Base-by-base conservation (phyloP, 441 rosid species). In the Adansonia grandidieri region DNA sequence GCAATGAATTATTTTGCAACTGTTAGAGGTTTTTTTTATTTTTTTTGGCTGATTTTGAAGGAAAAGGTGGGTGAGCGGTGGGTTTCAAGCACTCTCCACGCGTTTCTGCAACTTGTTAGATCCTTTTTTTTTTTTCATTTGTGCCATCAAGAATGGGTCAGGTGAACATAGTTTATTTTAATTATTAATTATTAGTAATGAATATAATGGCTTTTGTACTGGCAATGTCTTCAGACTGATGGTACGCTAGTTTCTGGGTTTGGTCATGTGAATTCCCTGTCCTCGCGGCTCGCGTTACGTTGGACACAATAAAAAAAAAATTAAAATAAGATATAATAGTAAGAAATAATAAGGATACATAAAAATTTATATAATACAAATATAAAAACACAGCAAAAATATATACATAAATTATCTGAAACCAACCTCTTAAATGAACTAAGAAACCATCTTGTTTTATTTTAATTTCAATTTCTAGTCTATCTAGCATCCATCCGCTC, bases 1-100 rank as follows among this genome's bases (percentile, higher is more conserved):
- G 54, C 47, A 75, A 22, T 80, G 74, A 84, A 70, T 32, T 11
- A 51, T 0, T 13, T 6, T 61, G 67, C 28, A 28, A 82, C 80
- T 78, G 82, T 80, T 76, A 81, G 74, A 73, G 62, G 24, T 4
- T 24, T 24, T 24, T 24, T 24, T 24, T 24, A n/a, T n/a, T n/a
- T n/a, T 73, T 71, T 57, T 24, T 68, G 83, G 78, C 77, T 51
- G 64, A n/a, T 58, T 45, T 22, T 48, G 62, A 51, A 22, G 48
- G 28, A 24, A 24, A 24, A 24, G 28, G 28, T 24, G 28, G 28
- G 28, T 24, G 22, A 6, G 67, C 47, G 62, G 75, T 64, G 63
- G 70, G 56, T 60, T 64, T 56, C n/a, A 22, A 65, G 76, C 54
- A 54, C 19, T 48, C 28, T 71, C 48, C 76, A 77, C 77, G 64